Evolutionary conservation across 2,329 filamentous ascomycete species (phyloP).

Genomic region (Xylariaceae sp.): DNA sequence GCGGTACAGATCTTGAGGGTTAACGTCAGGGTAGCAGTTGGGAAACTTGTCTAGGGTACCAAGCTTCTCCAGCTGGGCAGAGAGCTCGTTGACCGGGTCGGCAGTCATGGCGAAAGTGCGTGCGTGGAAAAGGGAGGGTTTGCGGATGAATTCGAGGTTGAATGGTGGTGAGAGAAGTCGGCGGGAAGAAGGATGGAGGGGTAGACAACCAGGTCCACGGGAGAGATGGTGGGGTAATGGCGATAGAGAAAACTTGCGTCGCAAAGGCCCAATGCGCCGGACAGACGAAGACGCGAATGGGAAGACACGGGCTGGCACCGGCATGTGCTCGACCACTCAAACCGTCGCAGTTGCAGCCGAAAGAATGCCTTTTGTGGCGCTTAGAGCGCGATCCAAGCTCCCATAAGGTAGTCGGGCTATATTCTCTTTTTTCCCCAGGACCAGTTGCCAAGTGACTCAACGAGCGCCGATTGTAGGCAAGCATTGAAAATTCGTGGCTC

Average conservation of each 20-base stretch:
- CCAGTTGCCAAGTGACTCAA: background rate
- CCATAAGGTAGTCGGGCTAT: background rate
- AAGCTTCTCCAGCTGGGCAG: conserved; percentile 26
- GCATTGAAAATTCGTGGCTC: background rate
- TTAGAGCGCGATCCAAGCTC: background rate
- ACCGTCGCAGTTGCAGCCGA: background rate
- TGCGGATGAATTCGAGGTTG: background rate
- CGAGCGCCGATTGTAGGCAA: background rate
- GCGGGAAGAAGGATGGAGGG: background rate
- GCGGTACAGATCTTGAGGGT: conserved; percentile 76
- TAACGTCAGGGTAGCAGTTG: conserved; percentile 61
- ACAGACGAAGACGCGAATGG: conserved; percentile 12
- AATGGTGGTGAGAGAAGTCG: background rate
- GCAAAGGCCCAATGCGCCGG: conserved; percentile 14
- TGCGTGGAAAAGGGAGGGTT: conserved; percentile 2
- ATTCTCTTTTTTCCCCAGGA: background rate
- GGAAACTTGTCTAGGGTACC: conserved; percentile 42
- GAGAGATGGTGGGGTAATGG: conserved; percentile 12
- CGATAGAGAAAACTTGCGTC: conserved; percentile 13
- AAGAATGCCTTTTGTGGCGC: background rate
- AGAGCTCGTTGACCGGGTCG: conserved; percentile 24
- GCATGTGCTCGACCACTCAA: conserved; percentile 14
- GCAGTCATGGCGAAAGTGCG: conserved; percentile 22
- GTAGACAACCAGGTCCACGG: background rate
- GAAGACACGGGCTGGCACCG: conserved; percentile 1